A percentile compares a stretch with the other conserved stretches of the same genome.
Conservation (phyloP, 2,329 filamentous ascomycete genomes). For the Amauroascus verrucosus region DNA sequence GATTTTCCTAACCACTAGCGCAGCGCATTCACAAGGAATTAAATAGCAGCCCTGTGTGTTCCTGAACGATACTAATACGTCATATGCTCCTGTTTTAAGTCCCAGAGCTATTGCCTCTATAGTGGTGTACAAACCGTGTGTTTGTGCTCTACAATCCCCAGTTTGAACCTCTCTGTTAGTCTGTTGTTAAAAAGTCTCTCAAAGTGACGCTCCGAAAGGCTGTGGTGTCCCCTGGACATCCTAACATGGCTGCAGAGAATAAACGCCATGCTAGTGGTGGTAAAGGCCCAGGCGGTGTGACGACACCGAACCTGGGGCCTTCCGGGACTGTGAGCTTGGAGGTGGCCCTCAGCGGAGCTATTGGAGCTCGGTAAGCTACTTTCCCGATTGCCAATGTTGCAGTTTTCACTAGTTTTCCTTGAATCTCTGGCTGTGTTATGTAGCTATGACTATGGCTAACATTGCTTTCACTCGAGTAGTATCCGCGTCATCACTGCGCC, state of each 20-base stretch:
- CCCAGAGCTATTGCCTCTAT: conserved; percentile 1
- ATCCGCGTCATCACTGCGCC: conserved; percentile 49
- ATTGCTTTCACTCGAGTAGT: conserved; percentile 27
- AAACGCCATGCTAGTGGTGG: conserved; percentile 47
- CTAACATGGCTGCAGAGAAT: conserved; percentile 37
- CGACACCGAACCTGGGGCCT: conserved; percentile 29
- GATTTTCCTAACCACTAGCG: not conserved
- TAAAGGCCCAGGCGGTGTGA: conserved; percentile 39
- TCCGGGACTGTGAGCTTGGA: conserved; percentile 42
- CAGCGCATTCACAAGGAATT: not conserved
- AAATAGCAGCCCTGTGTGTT: no score
- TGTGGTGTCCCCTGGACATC: conserved; percentile 9
- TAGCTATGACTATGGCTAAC: not conserved
- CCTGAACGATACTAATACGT: no score
- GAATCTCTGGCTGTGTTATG: no score
- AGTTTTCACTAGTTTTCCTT: not conserved
- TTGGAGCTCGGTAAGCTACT: conserved; percentile 50
- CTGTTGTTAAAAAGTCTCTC: not conserved
- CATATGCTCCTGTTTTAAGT: not conserved
- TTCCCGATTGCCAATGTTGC: no score
- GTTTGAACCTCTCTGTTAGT: not conserved
- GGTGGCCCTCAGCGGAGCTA: conserved; percentile 47
- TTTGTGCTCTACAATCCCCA: not conserved
- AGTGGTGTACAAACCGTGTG: not conserved
- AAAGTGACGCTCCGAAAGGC: conserved; percentile 12